These are phyloP conservation scores for Phytopythium aichiense DNA, from an alignment of 352 stramenopile genomes.

Conservation along the genomic window DNA sequence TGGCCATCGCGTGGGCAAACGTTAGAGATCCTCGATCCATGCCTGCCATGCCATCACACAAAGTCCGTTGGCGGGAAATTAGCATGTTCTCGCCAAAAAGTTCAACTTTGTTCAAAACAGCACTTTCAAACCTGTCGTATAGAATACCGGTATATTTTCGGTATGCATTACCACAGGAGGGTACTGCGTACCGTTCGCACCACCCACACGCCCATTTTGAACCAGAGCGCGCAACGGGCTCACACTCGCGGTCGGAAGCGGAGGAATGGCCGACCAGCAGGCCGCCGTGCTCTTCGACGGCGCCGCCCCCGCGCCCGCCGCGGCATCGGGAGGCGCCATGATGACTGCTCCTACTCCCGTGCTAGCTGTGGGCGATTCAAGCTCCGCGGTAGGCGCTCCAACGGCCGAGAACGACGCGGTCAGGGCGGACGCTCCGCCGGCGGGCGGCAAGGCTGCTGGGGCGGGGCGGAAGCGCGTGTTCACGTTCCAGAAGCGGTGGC, in stretches of 20 bases:
- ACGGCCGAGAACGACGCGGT: conserved; percentile 4
- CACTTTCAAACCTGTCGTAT: not conserved
- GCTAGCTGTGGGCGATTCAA: not conserved
- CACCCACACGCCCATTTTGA: conserved; percentile 1
- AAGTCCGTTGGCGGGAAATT: too few species aligned
- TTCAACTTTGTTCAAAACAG: too few species aligned
- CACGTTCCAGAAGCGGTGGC: conserved; percentile 77
- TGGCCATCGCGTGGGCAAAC: too few species aligned
- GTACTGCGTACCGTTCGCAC: conserved; percentile 2
- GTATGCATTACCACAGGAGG: not conserved
- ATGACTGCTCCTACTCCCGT: not conserved
- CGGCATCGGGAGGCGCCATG: not conserved
- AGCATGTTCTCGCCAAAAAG: too few species aligned
- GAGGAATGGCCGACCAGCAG: conserved; percentile 1
- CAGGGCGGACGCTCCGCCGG: not conserved
- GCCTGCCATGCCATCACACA: too few species aligned
- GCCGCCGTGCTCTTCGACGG: conserved; percentile 3
- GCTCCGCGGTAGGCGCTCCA: not conserved
- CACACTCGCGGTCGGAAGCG: not conserved
- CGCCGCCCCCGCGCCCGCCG: not conserved
- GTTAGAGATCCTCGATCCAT: too few species aligned
- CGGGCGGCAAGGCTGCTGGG: not conserved
- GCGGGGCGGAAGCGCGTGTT: conserved; percentile 58
- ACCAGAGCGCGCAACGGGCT: not conserved
- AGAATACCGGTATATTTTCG: not conserved